phyloP scores from a whole-genome alignment of 495 filamentous ascomycete species.

The Barbatosphaeria neglecta region DNA sequence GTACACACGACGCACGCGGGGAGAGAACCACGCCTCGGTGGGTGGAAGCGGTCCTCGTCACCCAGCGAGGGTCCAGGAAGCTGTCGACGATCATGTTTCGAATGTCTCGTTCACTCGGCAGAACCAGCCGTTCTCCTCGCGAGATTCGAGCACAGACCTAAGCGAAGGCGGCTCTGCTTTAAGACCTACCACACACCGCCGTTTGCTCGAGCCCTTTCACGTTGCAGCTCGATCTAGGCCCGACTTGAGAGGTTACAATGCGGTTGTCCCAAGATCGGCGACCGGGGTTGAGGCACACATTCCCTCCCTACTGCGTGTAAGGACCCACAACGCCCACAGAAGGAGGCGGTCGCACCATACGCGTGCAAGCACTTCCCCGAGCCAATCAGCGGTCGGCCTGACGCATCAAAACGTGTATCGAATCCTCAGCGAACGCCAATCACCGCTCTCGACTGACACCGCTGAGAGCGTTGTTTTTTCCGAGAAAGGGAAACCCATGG shows the following conservation, averaged over 20 bases:
- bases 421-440: constrained; percentile 10
- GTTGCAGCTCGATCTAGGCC: background rate
- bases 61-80: constrained; percentile 5
- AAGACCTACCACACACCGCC: constrained; percentile 1
- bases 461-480: background rate
- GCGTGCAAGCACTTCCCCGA: constrained; percentile 9
- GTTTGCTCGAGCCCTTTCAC: background rate
- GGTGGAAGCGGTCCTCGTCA: constrained; percentile 5
- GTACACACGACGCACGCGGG: background rate
- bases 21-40: background rate
- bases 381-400: constrained; percentile 17
- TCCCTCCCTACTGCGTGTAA: background rate
- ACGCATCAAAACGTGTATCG: constrained; percentile 26
- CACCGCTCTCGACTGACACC: constrained; percentile 1
- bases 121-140: constrained; percentile 4
- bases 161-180: constrained; percentile 9
- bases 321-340: constrained; percentile 1
- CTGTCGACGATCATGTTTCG: constrained; percentile 14
- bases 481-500: background rate
- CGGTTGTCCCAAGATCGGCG: constrained; percentile 20
- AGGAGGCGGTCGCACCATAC: constrained; percentile 18
- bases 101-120: no score
- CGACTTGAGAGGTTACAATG: constrained; percentile 10
- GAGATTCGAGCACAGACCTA: constrained; percentile 1
- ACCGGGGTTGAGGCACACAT: constrained; percentile 11